phyloP scores from a whole-genome alignment of 2,329 filamentous ascomycete species.

The Knoxdaviesia proteae region DNA sequence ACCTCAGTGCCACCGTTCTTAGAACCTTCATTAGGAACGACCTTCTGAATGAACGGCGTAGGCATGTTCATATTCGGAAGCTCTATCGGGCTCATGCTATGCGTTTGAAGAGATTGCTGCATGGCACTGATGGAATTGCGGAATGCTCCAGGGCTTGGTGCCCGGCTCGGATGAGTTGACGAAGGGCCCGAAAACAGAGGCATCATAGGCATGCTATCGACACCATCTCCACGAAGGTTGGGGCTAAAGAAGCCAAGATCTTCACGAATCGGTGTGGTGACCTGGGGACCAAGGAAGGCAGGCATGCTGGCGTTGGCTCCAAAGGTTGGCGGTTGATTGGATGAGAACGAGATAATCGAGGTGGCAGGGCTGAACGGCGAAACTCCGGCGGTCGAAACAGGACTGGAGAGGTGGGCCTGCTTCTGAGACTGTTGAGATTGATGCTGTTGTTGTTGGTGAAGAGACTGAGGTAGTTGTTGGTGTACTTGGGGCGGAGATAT shows the following conservation, averaged over 20 bases:
- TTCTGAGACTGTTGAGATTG: constrained; percentile 18
- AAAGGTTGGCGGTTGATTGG: too few species aligned
- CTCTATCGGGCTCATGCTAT: constrained; percentile 12
- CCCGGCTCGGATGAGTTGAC: constrained; percentile 55
- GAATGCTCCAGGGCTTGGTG: constrained; percentile 40
- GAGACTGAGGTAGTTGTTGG: constrained; percentile 7
- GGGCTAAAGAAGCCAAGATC: too few species aligned
- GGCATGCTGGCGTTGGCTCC: too few species aligned
- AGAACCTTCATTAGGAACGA: constrained; percentile 67
- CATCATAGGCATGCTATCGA: constrained; percentile 43
- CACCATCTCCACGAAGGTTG: background rate
- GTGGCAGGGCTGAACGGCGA: background rate
- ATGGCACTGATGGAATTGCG: background rate
- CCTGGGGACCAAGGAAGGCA: too few species aligned
- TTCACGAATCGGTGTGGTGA: too few species aligned
- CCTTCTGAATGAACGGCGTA: constrained; percentile 49
- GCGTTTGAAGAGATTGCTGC: constrained; percentile 23
- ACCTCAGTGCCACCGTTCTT: constrained; percentile 73
- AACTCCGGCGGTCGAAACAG: constrained; percentile 34
- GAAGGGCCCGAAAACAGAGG: constrained; percentile 51
- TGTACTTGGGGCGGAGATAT: too few species aligned
- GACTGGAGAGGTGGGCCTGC: constrained; percentile 32
- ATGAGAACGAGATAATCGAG: background rate
- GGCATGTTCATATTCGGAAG: constrained; percentile 2
- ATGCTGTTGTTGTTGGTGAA: too few species aligned